A percentile compares a stretch with the other conserved stretches of the same genome.
phyloP scores from a whole-genome alignment of 306 rosid genomes.

The Ziziphus jujuba region DNA sequence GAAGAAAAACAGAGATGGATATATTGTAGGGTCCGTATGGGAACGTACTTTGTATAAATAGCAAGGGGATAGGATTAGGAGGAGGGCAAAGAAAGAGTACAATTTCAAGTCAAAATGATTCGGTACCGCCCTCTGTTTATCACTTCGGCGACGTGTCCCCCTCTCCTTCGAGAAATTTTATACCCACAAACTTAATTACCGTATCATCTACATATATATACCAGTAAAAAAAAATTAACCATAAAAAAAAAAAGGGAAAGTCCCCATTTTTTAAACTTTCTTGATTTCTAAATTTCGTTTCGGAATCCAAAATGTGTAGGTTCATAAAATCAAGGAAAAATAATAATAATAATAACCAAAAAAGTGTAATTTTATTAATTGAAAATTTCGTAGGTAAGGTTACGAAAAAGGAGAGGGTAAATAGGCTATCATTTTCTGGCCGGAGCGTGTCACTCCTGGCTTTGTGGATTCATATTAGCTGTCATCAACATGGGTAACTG shows the following conservation, averaged over 20 bases:
- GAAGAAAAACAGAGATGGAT: not conserved
- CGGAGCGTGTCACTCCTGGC: slow-evolving; percentile 37
- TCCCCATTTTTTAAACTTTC: too few relatives aligned
- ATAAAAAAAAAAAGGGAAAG: not conserved
- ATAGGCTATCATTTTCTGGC: slow-evolving; percentile 47
- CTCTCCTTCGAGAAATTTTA: slow-evolving; percentile 7
- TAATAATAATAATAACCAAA: too few relatives aligned
- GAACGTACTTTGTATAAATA: slow-evolving; percentile 54
- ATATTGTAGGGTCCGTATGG: slow-evolving; percentile 45
- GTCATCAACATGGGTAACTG: slow-evolving; percentile 36
- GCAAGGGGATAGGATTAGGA: slow-evolving; percentile 12
- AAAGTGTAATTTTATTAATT: not conserved
- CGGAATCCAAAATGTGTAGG: too few relatives aligned
- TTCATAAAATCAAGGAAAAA: too few relatives aligned
- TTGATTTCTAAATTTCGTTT: too few relatives aligned
- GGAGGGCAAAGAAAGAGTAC: not conserved
- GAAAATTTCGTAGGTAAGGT: not conserved
- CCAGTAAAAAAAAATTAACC: too few relatives aligned
- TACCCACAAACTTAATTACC: not conserved
- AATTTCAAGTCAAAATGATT: slow-evolving; percentile 59
- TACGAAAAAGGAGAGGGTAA: too few relatives aligned
- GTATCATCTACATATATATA: not conserved
- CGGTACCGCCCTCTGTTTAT: slow-evolving; percentile 76
- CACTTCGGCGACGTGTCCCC: slow-evolving; percentile 66
- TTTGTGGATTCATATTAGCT: slow-evolving; percentile 60